A percentile compares a stretch with the other conserved stretches of the same genome.
Conservation (phyloP, 208 protist species). For the Trypanosoma platydactyli region DNA sequence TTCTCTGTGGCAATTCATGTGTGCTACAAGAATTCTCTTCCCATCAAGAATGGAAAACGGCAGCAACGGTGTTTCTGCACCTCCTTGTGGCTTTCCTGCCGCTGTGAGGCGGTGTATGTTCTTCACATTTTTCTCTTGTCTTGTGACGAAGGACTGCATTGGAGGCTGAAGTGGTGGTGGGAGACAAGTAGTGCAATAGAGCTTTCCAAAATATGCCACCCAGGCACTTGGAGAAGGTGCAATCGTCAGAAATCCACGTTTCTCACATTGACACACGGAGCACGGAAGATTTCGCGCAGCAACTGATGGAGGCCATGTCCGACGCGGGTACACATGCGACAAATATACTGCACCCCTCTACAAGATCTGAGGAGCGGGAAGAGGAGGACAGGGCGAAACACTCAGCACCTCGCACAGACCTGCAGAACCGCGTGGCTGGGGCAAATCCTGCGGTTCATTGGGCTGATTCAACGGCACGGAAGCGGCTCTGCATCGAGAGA, state of each 20-base stretch:
- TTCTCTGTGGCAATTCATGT: too few relatives aligned
- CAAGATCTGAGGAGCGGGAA: constrained; percentile 15
- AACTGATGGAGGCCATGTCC: constrained; percentile 20
- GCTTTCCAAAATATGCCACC: not conserved
- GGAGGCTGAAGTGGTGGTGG: not conserved
- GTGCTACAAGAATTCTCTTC: too few relatives aligned
- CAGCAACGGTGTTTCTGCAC: not conserved
- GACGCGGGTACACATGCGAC: not conserved
- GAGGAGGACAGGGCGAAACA: not conserved
- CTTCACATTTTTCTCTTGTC: too few relatives aligned
- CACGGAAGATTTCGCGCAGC: constrained; percentile 20
- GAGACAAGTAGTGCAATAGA: not conserved
- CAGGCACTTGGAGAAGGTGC: not conserved
- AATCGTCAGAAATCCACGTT: not conserved
- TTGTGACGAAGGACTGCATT: not conserved
- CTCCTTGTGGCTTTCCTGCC: not conserved
- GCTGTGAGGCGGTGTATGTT: too few relatives aligned
- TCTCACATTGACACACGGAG: not conserved
- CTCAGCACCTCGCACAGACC: not conserved
- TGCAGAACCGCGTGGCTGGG: not conserved
- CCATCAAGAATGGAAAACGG: too few relatives aligned
- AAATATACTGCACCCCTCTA: constrained; percentile 18
- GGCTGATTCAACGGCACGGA: not conserved
- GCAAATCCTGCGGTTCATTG: not conserved
- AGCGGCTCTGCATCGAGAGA: too few relatives aligned